Evolutionary conservation across 2,329 filamentous ascomycete genomes (phyloP), one percentile per base, ranked within the genome.

Genomic region (Venturia oleaginea): DNA sequence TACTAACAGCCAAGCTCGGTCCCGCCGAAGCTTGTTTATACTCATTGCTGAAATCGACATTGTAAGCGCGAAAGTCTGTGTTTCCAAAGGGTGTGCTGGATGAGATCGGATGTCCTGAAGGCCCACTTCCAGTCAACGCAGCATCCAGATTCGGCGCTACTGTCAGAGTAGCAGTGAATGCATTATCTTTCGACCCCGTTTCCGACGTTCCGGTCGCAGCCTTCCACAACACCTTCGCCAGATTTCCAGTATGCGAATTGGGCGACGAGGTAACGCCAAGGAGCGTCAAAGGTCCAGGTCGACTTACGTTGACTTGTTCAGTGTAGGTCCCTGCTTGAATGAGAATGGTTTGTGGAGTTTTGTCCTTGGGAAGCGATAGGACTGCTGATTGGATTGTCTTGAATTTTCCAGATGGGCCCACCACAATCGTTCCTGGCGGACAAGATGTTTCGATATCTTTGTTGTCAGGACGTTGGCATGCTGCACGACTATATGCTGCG

Each of bases 261-360:
- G 81, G 79, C 2, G 72, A 68, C n/a, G 73, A 69, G 0, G 81
- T 84, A 66, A 84, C 78, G n/a, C 85, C 86, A 0, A 88, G 78
- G 7, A 88, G 77, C 34, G 84, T 86, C 7, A 88, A 75, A 0
- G 86, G 84, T 0, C 82, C 85, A 1, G 76, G 72, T 0, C 86
- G 83, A 4, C 86, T 88, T 66, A 88, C 78, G 67, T 89, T 89
- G 66, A 89, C 74, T 72, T 87, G 84, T 69, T 88, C 86, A 0
- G 76, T 82, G 69, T 88, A 88, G 66, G 78, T 79, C 0, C 86
- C 86, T 0, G 84, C 78, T 0, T 81, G 79, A 57, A 88, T 81
- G 15, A 88, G 78, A 68, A 89, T 87, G 22, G 79, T 79, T 65
- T 81, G 76, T 0, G 79, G 70, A 6, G 74, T 74, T 19, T 76